Evolutionary conservation across 305 asterid genomes (phyloP).

Genomic region (Euphrasia arctica): DNA sequence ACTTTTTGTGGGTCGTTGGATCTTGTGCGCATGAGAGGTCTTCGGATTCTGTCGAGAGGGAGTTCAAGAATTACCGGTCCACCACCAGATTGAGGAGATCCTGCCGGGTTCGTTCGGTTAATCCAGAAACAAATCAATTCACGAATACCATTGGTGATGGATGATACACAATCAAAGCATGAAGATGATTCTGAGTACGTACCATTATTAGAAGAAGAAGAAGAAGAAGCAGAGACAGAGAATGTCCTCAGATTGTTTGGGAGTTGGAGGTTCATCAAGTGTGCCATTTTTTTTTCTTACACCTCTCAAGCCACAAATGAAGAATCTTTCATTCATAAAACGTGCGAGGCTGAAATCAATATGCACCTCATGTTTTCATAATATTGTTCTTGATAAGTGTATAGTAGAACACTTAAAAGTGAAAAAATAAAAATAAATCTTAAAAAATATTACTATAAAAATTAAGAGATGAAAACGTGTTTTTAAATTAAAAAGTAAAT

Average conservation of each 20-base stretch:
- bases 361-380: not conserved
- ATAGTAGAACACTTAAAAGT: too few relatives aligned
- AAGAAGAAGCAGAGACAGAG: slow-evolving; percentile 47
- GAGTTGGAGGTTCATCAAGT: slow-evolving; percentile 33
- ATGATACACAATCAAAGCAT: not conserved
- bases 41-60: slow-evolving; percentile 70
- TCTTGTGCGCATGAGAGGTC: slow-evolving; percentile 92
- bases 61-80: slow-evolving; percentile 92
- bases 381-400: too few relatives aligned
- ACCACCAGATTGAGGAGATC: slow-evolving; percentile 45
- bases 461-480: too few relatives aligned
- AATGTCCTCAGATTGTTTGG: slow-evolving; percentile 43
- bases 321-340: too few relatives aligned
- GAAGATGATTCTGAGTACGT: not conserved
- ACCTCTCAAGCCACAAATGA: too few relatives aligned
- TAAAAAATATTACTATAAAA: too few relatives aligned
- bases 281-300: slow-evolving; percentile 36
- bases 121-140: not conserved
- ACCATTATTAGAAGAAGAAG: slow-evolving; percentile 45
- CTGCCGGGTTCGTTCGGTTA: slow-evolving; percentile 26
- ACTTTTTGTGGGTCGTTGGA: slow-evolving; percentile 75
- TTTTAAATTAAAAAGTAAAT: too few relatives aligned
- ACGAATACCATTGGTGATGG: not conserved
- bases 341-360: not conserved
- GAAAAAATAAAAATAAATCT: too few relatives aligned